phyloP scores from a whole-genome alignment of 345 rosid species.

The Passiflora organensis region DNA sequence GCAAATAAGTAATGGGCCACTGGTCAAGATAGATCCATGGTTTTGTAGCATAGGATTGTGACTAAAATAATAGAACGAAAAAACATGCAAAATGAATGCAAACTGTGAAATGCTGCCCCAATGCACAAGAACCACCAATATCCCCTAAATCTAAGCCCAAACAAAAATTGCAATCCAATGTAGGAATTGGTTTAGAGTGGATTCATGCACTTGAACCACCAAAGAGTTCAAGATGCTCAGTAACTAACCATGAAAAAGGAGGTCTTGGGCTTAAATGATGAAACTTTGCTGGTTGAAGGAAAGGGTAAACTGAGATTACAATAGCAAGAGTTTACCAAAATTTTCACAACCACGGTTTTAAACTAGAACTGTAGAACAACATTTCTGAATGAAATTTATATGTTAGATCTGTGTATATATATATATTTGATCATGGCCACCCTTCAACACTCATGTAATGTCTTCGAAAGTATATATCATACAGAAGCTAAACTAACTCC shows the following conservation, averaged over 20 bases:
- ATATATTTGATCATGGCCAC: too few relatives aligned
- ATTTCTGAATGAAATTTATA: too few relatives aligned
- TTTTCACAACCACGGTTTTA: too few relatives aligned
- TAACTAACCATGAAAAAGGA: too few relatives aligned
- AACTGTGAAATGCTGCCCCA: not conserved
- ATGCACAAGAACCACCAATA: not conserved
- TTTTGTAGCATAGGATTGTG: not conserved
- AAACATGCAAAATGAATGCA: not conserved
- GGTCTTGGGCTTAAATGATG: not conserved
- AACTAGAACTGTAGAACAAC: too few relatives aligned
- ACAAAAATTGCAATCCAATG: not conserved
- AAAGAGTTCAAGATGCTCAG: not conserved
- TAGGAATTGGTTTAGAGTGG: not conserved
- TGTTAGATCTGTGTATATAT: too few relatives aligned
- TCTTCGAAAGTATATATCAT: too few relatives aligned
- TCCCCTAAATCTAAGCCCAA: not conserved
- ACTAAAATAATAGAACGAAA: not conserved
- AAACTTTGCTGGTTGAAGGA: not conserved
- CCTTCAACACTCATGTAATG: too few relatives aligned
- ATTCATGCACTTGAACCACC: not conserved
- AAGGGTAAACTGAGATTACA: not conserved
- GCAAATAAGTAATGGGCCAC: constrained; percentile 4
- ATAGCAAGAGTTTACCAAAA: not conserved
- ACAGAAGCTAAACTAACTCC: not conserved
- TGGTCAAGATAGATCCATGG: not conserved